Evolutionary conservation across 225 moss, liverwort and hornwort genomes (phyloP).

Genomic region (Pseudisothecium myosuroides): DNA sequence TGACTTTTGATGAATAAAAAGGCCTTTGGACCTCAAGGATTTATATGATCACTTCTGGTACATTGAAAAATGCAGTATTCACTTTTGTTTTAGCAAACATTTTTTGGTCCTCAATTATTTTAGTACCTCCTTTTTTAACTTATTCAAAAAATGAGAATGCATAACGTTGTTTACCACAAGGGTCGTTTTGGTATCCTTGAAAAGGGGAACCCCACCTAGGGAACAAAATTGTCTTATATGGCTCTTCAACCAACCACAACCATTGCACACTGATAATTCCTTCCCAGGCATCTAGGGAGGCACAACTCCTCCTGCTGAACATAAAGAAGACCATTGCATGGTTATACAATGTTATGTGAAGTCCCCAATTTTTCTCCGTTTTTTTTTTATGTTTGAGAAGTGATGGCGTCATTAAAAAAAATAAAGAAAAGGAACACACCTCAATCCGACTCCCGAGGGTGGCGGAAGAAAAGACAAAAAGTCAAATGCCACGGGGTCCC

Average conservation of each 20-base stretch:
- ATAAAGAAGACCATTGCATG: neutral
- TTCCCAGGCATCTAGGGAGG: rapidly evolving
- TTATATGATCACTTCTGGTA: too few relatives aligned
- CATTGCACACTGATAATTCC: neutral
- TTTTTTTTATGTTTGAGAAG: neutral
- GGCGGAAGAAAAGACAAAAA: neutral
- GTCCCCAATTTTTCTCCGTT: too few relatives aligned
- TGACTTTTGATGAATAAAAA: too few relatives aligned
- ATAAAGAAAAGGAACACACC: neutral
- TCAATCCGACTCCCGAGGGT: neutral
- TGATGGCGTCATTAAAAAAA: neutral
- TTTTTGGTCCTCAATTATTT: rapidly evolving
- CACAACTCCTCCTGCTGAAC: too few relatives aligned
- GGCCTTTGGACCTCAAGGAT: too few relatives aligned
- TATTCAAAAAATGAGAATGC: neutral
- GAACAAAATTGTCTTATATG: neutral
- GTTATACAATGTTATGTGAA: neutral
- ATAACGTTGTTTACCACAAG: too few relatives aligned
- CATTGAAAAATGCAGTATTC: neutral
- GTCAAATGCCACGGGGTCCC: neutral
- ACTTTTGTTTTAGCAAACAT: neutral
- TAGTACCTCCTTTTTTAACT: neutral
- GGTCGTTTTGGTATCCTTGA: neutral
- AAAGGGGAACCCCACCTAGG: rapidly evolving
- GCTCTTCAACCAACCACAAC: neutral